Percentiles rank a stretch among this genome's conserved stretches.
These are phyloP conservation scores for Coccomyxa sp. DNA, from an alignment of 139 green algal species.

Conservation along the genomic window DNA sequence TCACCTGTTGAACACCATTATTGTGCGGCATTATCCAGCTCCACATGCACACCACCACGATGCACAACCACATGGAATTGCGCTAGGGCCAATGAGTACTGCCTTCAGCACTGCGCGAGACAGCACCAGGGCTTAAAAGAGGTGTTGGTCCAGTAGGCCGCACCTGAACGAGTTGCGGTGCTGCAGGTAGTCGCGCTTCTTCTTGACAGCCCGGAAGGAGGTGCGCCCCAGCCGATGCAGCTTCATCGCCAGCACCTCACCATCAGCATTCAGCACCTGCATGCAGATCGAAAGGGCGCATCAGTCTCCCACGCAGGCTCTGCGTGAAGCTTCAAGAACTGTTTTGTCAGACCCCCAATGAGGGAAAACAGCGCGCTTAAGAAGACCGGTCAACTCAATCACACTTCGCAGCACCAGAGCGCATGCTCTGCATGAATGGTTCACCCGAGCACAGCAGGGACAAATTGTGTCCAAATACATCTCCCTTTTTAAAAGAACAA, in stretches of 20 bases:
- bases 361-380: background rate
- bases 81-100: too few relatives aligned
- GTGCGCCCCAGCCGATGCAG: conserved; percentile 96
- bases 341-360: background rate
- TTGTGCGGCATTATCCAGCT: too few relatives aligned
- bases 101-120: too few relatives aligned
- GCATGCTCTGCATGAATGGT: background rate
- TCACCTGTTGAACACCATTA: too few relatives aligned
- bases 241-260: conserved; percentile 88
- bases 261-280: conserved; percentile 64
- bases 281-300: conserved; percentile 3
- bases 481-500: too few relatives aligned
- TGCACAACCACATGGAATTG: too few relatives aligned
- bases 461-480: too few relatives aligned
- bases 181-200: conserved; percentile 94
- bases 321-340: background rate
- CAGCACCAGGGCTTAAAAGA: too few relatives aligned
- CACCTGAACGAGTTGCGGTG: conserved; percentile 36
- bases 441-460: too few relatives aligned
- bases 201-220: conserved; percentile 94
- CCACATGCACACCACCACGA: too few relatives aligned
- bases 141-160: background rate
- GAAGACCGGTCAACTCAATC: background rate
- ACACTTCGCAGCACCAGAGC: background rate
- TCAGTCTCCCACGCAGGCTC: conserved; percentile 13